phyloP scores from a whole-genome alignment of 495 filamentous ascomycete species.

The Penicillium flavigenum region DNA sequence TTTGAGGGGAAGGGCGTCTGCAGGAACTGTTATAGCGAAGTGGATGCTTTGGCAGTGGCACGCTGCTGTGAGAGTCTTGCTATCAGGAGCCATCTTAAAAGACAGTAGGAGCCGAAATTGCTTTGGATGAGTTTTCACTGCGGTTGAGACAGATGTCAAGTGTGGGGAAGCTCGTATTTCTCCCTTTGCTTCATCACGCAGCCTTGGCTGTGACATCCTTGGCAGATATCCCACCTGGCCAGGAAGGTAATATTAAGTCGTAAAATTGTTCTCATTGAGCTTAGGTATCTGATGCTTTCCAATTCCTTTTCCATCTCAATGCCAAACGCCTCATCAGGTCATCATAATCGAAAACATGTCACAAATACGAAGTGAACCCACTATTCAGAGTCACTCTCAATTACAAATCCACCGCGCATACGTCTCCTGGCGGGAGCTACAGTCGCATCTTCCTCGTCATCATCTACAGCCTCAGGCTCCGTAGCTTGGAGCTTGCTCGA shows the following conservation, averaged over 20 bases:
- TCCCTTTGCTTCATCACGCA: background rate
- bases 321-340: constrained; percentile 36
- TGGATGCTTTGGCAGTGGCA: constrained; percentile 55
- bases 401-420: constrained; percentile 47
- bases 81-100: background rate
- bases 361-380: constrained; percentile 2
- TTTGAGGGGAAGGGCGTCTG: constrained; percentile 27
- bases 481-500: constrained; percentile 12
- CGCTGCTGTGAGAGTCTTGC: constrained; percentile 33
- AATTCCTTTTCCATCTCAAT: constrained; percentile 14
- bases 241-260: background rate
- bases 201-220: background rate
- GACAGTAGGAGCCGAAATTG: background rate
- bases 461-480: constrained; percentile 16
- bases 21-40: constrained; percentile 29
- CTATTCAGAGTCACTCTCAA: constrained; percentile 54
- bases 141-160: background rate
- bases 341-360: constrained; percentile 18
- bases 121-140: background rate
- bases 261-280: constrained; percentile 9
- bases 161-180: constrained; percentile 4
- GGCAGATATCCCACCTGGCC: background rate
- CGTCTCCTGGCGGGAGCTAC: constrained; percentile 37
- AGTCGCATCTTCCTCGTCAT: constrained; percentile 35
- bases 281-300: constrained; percentile 17